Conservation (phyloP, 768 basidiomycete species). For the Solioccasus polychromus region DNA sequence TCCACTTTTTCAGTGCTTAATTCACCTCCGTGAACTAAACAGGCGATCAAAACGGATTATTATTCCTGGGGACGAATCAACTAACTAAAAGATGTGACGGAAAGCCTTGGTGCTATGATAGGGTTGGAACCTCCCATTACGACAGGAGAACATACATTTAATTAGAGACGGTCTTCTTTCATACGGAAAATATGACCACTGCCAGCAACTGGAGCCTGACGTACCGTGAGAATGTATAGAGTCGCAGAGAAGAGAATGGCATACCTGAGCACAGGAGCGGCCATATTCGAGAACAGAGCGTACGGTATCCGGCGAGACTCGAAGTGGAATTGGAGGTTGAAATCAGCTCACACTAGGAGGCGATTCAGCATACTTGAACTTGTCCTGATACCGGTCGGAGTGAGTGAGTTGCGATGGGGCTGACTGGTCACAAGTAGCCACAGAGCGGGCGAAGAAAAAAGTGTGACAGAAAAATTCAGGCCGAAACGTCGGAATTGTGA, state of each 20-base stretch:
- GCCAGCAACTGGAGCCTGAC: constrained; percentile 7
- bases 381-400: too few species aligned
- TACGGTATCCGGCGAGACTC: not conserved
- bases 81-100: constrained; percentile 16
- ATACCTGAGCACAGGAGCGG: constrained; percentile 10
- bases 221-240: not conserved
- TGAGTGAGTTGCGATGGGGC: too few species aligned
- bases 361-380: constrained; percentile 15
- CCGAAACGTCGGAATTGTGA: too few species aligned
- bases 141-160: constrained; percentile 11
- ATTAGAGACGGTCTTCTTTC: constrained; percentile 11
- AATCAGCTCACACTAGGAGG: constrained; percentile 1
- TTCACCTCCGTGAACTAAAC: constrained; percentile 10
- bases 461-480: too few species aligned
- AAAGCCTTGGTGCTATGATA: constrained; percentile 2
- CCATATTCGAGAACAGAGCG: constrained; percentile 8
- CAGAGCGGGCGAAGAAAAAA: too few species aligned
- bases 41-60: not conserved
- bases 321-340: constrained; percentile 7
- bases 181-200: constrained; percentile 8
- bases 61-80: not conserved
- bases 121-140: not conserved
- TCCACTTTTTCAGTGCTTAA: constrained; percentile 10
- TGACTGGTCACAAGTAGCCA: too few species aligned
- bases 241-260: not conserved